These are phyloP conservation scores for Emergomyces africanus DNA, from an alignment of 2,329 filamentous ascomycete species.

Conservation along the genomic window DNA sequence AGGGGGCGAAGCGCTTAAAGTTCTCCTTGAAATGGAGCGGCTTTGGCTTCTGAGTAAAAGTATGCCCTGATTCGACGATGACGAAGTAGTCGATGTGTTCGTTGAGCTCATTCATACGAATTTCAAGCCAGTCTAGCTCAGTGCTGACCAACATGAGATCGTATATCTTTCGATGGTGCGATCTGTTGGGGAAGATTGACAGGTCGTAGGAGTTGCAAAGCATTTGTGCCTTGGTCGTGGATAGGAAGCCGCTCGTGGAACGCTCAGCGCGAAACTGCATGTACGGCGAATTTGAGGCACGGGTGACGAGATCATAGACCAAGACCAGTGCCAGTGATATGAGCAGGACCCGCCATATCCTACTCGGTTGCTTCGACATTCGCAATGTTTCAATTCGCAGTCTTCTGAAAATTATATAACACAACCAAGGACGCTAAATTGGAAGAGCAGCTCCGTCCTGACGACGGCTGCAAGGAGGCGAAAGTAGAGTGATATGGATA, in stretches of 20 bases:
- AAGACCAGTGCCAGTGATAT: background rate
- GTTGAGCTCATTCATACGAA: conserved; percentile 48
- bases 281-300: background rate
- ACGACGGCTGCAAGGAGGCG: background rate
- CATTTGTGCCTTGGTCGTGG: background rate
- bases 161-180: conserved; percentile 38
- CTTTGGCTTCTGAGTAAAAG: conserved; percentile 47
- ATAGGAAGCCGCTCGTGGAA: background rate
- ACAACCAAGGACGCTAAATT: background rate
- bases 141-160: conserved; percentile 51
- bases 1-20: conserved; percentile 40
- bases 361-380: background rate
- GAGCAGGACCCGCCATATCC: background rate
- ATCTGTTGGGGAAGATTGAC: background rate
- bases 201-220: background rate
- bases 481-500: background rate
- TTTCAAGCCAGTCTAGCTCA: conserved; percentile 54
- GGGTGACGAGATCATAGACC: background rate
- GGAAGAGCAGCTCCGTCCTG: background rate
- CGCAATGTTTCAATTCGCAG: background rate
- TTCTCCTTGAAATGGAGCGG: conserved; percentile 41
- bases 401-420: background rate
- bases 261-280: background rate
- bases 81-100: conserved; percentile 52
- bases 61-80: conserved; percentile 46